A percentile compares a stretch with the other conserved stretches of the same genome.
phyloP scores from a whole-genome alignment of 257 asterid species.

The Jasminum sambac region DNA sequence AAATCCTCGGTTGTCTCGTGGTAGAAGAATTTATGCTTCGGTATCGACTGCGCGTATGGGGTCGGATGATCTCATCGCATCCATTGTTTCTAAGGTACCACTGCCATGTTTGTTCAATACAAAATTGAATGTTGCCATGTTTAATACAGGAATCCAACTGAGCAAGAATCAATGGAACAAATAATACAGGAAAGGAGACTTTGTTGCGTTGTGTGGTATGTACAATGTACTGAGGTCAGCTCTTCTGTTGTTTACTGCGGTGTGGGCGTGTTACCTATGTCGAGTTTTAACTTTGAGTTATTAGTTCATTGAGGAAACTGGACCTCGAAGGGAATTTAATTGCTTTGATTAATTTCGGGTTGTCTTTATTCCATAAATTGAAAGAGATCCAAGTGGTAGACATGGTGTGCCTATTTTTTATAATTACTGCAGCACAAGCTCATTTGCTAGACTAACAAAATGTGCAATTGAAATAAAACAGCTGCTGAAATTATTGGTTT shows the following conservation, averaged over 20 bases:
- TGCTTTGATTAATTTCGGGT: too few relatives aligned
- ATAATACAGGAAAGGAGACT: background rate
- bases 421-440: background rate
- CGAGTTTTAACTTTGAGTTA: too few relatives aligned
- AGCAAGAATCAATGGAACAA: background rate
- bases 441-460: background rate
- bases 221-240: background rate
- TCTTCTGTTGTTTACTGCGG: background rate
- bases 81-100: constrained; percentile 67
- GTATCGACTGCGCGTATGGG: constrained; percentile 46
- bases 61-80: constrained; percentile 54
- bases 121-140: background rate
- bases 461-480: too few relatives aligned
- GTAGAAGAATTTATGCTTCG: constrained; percentile 41
- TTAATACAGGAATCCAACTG: background rate
- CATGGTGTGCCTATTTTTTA: background rate
- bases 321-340: too few relatives aligned
- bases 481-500: background rate
- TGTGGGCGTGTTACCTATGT: background rate
- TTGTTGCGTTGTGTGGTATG: background rate
- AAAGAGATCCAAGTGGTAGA: too few relatives aligned
- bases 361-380: too few relatives aligned
- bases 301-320: too few relatives aligned
- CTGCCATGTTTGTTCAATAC: constrained; percentile 1
- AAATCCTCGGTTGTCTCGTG: constrained; percentile 17